Percentiles rank a stretch among this genome's conserved stretches.
Conservation (phyloP, 2,329 filamentous ascomycete genomes). For the Hypocrella siamensis region DNA sequence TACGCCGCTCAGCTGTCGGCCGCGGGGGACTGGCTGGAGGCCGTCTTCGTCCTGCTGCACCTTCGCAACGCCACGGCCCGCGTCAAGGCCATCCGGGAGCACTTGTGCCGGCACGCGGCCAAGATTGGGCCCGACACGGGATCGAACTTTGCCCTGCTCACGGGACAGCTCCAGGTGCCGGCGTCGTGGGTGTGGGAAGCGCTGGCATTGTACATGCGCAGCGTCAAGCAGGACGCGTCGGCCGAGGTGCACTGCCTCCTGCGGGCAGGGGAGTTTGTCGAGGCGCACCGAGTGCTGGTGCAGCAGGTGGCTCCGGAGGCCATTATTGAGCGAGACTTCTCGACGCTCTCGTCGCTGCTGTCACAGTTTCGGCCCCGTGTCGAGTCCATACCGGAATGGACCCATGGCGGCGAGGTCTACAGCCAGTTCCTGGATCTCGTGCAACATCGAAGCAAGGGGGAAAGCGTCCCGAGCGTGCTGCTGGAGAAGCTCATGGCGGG, state of each 20-base stretch:
- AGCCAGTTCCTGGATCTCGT: conserved; percentile 40
- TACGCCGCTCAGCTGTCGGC: conserved; percentile 50
- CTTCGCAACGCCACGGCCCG: conserved; percentile 49
- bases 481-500: conserved; percentile 42
- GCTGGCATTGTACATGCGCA: conserved; percentile 68
- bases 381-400: conserved; percentile 55
- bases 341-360: conserved; percentile 51
- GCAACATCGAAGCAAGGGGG: conserved; percentile 23
- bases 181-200: conserved; percentile 72
- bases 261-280: conserved; percentile 56
- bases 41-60: conserved; percentile 64
- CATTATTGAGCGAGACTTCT: conserved; percentile 70
- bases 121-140: conserved; percentile 45
- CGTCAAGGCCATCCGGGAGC: conserved; percentile 52
- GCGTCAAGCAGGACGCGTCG: conserved; percentile 50
- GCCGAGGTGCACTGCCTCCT: conserved; percentile 69
- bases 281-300: conserved; percentile 74
- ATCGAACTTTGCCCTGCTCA: conserved; percentile 41
- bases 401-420: conserved; percentile 68
- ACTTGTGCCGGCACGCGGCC: conserved; percentile 57
- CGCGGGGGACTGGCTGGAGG: conserved; percentile 51
- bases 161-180: conserved; percentile 54
- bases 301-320: conserved; percentile 66
- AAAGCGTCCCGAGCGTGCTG: conserved; percentile 24
- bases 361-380: conserved; percentile 52